A percentile compares a stretch with the other conserved stretches of the same genome.
Conservation (phyloP, 140 eudicot species). For the Eryngium alpinum region DNA sequence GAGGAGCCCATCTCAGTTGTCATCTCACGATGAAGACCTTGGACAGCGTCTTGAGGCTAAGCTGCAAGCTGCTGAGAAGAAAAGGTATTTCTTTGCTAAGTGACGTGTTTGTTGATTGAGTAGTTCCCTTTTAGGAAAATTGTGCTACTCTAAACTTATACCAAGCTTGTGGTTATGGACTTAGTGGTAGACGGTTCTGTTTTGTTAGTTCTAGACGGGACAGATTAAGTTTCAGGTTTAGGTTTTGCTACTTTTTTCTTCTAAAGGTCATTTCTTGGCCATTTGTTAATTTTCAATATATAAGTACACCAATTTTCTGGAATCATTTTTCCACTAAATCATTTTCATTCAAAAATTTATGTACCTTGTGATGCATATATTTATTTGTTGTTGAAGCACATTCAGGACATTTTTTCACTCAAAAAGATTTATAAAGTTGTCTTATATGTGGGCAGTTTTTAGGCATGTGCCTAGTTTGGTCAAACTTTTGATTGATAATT, state of each 20-base stretch:
- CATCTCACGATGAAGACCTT: constrained; percentile 46
- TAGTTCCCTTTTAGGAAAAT: not conserved
- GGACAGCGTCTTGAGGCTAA: constrained; percentile 77
- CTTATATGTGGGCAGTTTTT: not conserved
- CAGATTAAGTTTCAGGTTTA: not conserved
- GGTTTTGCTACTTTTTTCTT: not conserved
- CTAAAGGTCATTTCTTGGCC: not conserved
- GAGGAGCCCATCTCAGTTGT: constrained; percentile 48
- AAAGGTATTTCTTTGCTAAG: constrained; percentile 38
- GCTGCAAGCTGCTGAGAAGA: constrained; percentile 82
- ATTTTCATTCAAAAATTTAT: not conserved
- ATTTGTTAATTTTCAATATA: not conserved
- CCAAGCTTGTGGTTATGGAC: not conserved
- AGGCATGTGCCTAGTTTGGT: not conserved
- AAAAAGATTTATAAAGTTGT: not conserved
- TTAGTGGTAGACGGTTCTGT: not conserved
- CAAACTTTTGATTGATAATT: not conserved
- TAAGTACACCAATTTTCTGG: not conserved
- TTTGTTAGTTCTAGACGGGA: not conserved
- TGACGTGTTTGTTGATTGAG: not conserved
- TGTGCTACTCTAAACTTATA: not conserved
- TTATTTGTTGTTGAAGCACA: not conserved
- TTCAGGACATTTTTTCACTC: not conserved
- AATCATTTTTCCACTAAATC: not conserved
- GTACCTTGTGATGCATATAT: not conserved